Conservation (phyloP, 352 stramenopile genomes). For the Elongisporangium senticosum region DNA sequence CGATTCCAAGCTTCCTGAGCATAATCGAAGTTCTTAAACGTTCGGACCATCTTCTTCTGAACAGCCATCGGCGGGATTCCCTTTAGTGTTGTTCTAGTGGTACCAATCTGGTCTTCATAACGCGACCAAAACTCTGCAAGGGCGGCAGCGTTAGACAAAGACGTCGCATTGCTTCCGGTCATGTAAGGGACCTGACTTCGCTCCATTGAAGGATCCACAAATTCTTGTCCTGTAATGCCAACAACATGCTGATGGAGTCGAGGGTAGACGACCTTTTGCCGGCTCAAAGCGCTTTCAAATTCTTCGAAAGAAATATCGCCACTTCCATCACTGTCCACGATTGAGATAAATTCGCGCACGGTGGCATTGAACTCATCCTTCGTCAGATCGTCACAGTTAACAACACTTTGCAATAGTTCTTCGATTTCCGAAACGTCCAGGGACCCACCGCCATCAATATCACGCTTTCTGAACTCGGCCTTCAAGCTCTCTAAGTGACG, state of each 20-base stretch:
- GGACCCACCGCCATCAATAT: constrained; percentile 66
- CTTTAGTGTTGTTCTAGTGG: constrained; percentile 49
- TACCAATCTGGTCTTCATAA: constrained; percentile 67
- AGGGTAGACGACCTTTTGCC: constrained; percentile 66
- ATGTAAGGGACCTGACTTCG: constrained; percentile 67
- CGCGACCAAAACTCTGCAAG: constrained; percentile 67
- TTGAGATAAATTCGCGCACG: constrained; percentile 64
- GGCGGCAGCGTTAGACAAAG: constrained; percentile 49
- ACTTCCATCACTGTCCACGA: constrained; percentile 77
- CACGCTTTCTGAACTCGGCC: constrained; percentile 61
- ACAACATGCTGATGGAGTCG: constrained; percentile 57
- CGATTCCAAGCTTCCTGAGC: constrained; percentile 81
- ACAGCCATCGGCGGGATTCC: constrained; percentile 44
- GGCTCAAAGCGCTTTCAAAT: constrained; percentile 65
- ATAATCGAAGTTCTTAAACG: constrained; percentile 85
- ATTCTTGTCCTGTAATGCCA: constrained; percentile 71
- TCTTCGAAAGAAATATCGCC: constrained; percentile 83
- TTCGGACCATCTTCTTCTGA: constrained; percentile 85
- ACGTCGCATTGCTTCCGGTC: constrained; percentile 22
- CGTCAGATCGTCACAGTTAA: constrained; percentile 69
- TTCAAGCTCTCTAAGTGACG: constrained; percentile 71
- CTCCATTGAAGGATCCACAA: constrained; percentile 54
- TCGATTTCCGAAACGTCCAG: constrained; percentile 68
- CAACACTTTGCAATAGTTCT: constrained; percentile 50
- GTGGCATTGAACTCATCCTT: constrained; percentile 72